Percentiles rank a stretch among this genome's conserved stretches.
These are phyloP conservation scores for Pichia cactophila DNA, from an alignment of 1,139 yeast genomes.

Conservation along the genomic window DNA sequence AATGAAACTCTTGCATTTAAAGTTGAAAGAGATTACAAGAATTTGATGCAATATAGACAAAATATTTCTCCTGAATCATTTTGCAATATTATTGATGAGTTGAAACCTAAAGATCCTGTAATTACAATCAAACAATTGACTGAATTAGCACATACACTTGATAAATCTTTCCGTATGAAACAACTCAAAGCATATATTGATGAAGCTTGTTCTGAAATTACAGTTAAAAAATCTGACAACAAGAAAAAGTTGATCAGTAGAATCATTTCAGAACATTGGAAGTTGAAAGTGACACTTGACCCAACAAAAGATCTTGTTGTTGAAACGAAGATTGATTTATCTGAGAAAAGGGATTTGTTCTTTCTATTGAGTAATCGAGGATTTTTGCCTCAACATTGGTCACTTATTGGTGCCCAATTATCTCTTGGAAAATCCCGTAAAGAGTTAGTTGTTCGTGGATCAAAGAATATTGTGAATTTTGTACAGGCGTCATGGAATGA, in stretches of 20 bases:
- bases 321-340: constrained; percentile 32
- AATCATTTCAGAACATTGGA: constrained; percentile 14
- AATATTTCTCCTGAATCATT: constrained; percentile 26
- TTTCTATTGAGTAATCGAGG: constrained; percentile 44
- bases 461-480: constrained; percentile 25
- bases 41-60: constrained; percentile 29
- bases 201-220: constrained; percentile 10
- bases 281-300: constrained; percentile 12
- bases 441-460: constrained; percentile 32
- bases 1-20: constrained; percentile 14
- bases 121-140: constrained; percentile 29
- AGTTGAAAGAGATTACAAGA: constrained; percentile 26
- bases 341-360: constrained; percentile 40
- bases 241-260: constrained; percentile 14
- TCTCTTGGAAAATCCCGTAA: constrained; percentile 34
- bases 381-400: constrained; percentile 39
- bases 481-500: constrained; percentile 28
- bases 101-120: constrained; percentile 25
- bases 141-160: constrained; percentile 26
- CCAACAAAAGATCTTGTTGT: constrained; percentile 23
- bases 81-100: constrained; percentile 26
- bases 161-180: constrained; percentile 26
- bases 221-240: constrained; percentile 21
- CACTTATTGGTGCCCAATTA: constrained; percentile 49
- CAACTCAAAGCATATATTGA: constrained; percentile 28